Base-by-base conservation (phyloP, 2,329 filamentous ascomycete genomes). In the Penicillium sp. region DNA sequence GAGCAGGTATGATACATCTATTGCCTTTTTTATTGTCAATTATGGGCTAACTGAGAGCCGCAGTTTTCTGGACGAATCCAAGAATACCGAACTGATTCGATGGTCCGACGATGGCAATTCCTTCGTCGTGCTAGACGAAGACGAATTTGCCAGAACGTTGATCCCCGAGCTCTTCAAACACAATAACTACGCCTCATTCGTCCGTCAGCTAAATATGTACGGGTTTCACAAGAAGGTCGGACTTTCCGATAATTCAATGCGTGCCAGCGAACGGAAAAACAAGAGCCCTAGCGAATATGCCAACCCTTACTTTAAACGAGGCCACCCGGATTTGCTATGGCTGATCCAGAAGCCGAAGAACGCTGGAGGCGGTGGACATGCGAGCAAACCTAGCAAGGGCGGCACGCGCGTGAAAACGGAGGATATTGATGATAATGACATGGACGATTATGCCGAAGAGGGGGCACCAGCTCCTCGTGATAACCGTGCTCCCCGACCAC, bases 221-320 rank as follows among this genome's bases (percentile, higher is more conserved):
- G 82, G 83, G 2, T 85, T 85, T 56, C 83, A 85, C 66, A 85
- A 85, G 67, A 88, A 90, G 40, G 90, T 94, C 4, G 90, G 90
- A 4, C 82, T 99, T 17, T 96, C 92, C 4, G 94, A 99, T 74
- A 97, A 97, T 70, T 97, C 92, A 0, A 95, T 99, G 89, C 89
- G 94, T 63, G 92, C 95, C 6, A 97, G 92, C 70, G 94, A 97
- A 77, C 88, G 92, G 59, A 96, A 97, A 73, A 93, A 93, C 71
- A 99, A 99, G 78, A 96, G 91, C 56, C 94, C 94, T 0, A 97
- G 92, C 81, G 94, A 97, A 80, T 99, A 99, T 73, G 92, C 90
- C 64, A 97, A 99, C 72, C 91, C 91, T 10, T 99, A 92, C 76
- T 99, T 99, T 76, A 90, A 91, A 65, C 89, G 91, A 43, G 93